phyloP scores from a whole-genome alignment of 352 stramenopile genomes.

The Pythium dissimile region DNA sequence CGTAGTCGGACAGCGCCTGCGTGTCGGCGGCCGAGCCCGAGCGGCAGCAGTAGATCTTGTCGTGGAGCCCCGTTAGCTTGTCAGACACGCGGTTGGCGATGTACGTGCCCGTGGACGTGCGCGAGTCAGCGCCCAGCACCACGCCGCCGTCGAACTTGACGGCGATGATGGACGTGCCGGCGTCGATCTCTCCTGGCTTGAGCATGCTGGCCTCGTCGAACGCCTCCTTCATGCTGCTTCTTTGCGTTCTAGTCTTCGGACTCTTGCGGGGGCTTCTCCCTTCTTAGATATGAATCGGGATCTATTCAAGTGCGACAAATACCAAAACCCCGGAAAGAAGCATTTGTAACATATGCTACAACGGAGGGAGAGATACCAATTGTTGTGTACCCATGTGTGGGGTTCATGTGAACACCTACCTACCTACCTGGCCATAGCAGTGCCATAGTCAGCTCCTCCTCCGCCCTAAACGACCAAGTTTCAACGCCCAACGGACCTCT shows the following conservation, averaged over 20 bases:
- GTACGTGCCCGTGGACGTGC: constrained; percentile 95
- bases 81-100: constrained; percentile 97
- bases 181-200: constrained; percentile 91
- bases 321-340: background rate
- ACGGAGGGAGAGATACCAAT: background rate
- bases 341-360: background rate
- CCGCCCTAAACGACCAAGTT: too few relatives aligned
- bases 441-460: too few relatives aligned
- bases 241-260: background rate
- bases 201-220: constrained; percentile 68
- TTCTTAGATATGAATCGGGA: constrained; percentile 7
- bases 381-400: too few relatives aligned
- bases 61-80: constrained; percentile 97
- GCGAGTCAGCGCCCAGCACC: constrained; percentile 94
- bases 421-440: background rate
- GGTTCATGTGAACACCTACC: background rate
- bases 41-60: constrained; percentile 97
- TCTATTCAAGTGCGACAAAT: constrained; percentile 14
- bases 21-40: constrained; percentile 97
- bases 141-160: constrained; percentile 95
- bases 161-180: constrained; percentile 98
- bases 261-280: background rate
- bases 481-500: too few relatives aligned
- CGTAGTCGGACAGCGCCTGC: constrained; percentile 88
- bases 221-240: constrained; percentile 42